Base-by-base conservation (phyloP, 2,329 filamentous ascomycete genomes). In the Claviceps citrina region DNA sequence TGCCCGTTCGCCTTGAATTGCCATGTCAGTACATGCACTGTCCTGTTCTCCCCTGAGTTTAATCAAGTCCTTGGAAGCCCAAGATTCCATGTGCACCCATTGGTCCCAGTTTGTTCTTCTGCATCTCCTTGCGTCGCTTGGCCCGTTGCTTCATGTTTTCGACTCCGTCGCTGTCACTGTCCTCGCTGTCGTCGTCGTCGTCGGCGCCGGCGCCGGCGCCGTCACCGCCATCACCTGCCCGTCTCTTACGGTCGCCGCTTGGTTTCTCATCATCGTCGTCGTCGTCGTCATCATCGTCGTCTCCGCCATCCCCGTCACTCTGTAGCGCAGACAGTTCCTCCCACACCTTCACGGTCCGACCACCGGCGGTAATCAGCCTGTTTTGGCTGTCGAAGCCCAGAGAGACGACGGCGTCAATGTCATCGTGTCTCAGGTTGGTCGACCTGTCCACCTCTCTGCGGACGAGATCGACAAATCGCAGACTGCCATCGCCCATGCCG, bases 281-380 rank as follows among this genome's bases (percentile, higher is more conserved):
- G 1, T 67, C 68, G 0, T 72, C 70, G 0, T 67, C 68, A 1
- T 61, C 62, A 0, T 62, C 68, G 1, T 67, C 68, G 0, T 72
- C 70, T 0, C 67, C 68, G 1, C 66, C 66, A 1, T 57, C 56
- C 2, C 50, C 50, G 24, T 56, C 51, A 2, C 63, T 66, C 18
- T 71, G 67, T 3, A 68, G 56, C 42, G 65, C 66, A n/a, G 71
- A 65, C 44, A 79, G 73, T 54, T 91, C 76, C 81, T 91, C 76
- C 91, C 91, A 98, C 2, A 96, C 78, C 60, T 95, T 95, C 46
- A 98, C 73, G 0, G 78, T 77, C 49, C 72, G 73, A 0, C 91
- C 91, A 40, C 91, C 91, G 9, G 85, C 87, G 52, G 79, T 93
- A 49, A 98, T 85, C 68, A 98, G 76, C 34, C 91, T 72, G 34